phyloP scores from a whole-genome alignment of 495 filamentous ascomycete genomes.

The Poronia punctata region DNA sequence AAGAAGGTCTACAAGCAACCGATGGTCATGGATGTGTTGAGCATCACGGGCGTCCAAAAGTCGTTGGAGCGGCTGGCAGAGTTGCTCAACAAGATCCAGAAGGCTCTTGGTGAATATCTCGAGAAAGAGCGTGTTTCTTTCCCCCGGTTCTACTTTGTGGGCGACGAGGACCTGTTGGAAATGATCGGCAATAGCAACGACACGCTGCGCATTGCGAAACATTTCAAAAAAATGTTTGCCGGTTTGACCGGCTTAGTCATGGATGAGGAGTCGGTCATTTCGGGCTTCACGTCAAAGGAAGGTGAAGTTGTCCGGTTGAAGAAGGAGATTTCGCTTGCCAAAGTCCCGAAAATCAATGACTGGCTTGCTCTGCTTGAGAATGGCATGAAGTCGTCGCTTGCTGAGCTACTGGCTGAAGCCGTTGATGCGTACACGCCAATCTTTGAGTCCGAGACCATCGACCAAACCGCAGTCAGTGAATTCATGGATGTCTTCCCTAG shows the following conservation, averaged over 20 bases:
- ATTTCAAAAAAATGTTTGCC: constrained; percentile 99
- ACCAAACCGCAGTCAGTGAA: constrained; percentile 58
- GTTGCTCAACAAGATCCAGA: constrained; percentile 97
- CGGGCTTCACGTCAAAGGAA: constrained; percentile 92
- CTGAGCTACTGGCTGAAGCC: constrained; percentile 82
- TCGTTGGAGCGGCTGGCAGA: constrained; percentile 91
- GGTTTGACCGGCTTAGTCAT: constrained; percentile 83
- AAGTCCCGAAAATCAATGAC: constrained; percentile 94
- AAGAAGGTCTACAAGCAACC: constrained; percentile 97
- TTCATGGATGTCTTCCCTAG: constrained; percentile 80
- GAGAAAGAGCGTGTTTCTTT: constrained; percentile 96
- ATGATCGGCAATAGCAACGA: constrained; percentile 99
- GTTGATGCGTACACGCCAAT: constrained; percentile 68
- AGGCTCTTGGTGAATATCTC: constrained; percentile 95
- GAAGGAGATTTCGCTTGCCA: constrained; percentile 82
- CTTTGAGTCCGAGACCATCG: constrained; percentile 58
- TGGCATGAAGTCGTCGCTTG: constrained; percentile 90
- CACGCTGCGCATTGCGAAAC: constrained; percentile 88
- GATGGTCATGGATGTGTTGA: constrained; percentile 88
- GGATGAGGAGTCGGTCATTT: constrained; percentile 82
- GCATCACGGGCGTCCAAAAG: constrained; percentile 91
- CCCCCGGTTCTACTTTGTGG: constrained; percentile 98
- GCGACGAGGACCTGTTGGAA: constrained; percentile 96
- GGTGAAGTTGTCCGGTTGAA: constrained; percentile 83
- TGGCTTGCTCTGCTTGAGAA: constrained; percentile 87